These are phyloP conservation scores for Cicer cuneatum DNA, from an alignment of 306 rosid species.

Conservation along the genomic window DNA sequence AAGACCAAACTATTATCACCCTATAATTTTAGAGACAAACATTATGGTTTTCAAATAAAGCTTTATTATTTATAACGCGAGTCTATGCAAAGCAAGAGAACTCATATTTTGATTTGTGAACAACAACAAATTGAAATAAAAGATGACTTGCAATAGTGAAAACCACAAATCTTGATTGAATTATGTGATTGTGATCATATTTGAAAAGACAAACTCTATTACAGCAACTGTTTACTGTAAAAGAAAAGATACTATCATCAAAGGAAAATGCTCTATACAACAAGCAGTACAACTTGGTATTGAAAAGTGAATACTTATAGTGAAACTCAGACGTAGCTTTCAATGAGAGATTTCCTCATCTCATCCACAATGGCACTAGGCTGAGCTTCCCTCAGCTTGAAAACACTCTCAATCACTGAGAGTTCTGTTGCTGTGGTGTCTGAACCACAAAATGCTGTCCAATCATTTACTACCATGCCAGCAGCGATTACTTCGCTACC, in stretches of 20 bases:
- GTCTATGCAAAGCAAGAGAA: too few species aligned
- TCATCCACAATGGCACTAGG: conserved; percentile 72
- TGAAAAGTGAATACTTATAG: neutral
- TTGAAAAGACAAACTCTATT: neutral
- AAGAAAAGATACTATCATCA: conserved; percentile 12
- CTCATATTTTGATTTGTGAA: too few species aligned
- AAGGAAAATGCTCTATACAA: neutral
- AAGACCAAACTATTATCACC: too few species aligned
- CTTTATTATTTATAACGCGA: too few species aligned
- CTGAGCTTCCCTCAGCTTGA: conserved; percentile 78
- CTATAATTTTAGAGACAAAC: too few species aligned
- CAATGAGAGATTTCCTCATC: conserved; percentile 85
- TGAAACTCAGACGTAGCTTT: conserved; percentile 60
- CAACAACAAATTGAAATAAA: neutral
- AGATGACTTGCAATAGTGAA: neutral
- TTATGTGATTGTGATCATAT: conserved; percentile 10
- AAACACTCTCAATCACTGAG: conserved; percentile 80
- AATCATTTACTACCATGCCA: conserved; percentile 81
- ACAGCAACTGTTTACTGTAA: neutral
- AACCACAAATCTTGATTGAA: conserved; percentile 31
- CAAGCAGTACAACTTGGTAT: neutral
- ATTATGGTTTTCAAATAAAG: too few species aligned
- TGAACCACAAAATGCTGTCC: conserved; percentile 89
- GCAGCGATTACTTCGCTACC: conserved; percentile 83
- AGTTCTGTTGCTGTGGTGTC: conserved; percentile 95